Evolutionary conservation across 192 early-diverging fungal species (phyloP).

Genomic region (Pilobolus umbonatus): DNA sequence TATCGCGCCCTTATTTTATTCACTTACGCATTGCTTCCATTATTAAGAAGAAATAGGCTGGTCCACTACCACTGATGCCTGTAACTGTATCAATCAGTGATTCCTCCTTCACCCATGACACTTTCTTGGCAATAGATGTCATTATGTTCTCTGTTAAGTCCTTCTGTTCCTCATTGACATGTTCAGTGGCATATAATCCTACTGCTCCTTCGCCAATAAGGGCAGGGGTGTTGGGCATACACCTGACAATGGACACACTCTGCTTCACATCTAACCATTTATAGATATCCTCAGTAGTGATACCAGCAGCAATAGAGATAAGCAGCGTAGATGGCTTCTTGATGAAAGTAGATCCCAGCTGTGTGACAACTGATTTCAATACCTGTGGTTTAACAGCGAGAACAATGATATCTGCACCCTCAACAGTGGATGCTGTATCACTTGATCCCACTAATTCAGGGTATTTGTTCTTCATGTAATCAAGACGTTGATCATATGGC

Average conservation of each 20-base stretch:
- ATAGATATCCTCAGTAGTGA: constrained; percentile 65
- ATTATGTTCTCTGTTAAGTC: constrained; percentile 64
- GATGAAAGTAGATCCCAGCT: constrained; percentile 35
- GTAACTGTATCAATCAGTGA: constrained; percentile 81
- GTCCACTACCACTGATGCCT: constrained; percentile 86
- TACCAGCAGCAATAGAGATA: constrained; percentile 88
- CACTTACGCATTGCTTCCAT: constrained; percentile 69
- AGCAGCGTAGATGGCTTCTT: constrained; percentile 57
- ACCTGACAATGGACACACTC: constrained; percentile 58
- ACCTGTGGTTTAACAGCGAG: constrained; percentile 93
- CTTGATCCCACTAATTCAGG: constrained; percentile 49
- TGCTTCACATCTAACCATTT: constrained; percentile 56
- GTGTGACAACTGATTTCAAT: constrained; percentile 61
- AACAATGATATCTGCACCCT: constrained; percentile 71
- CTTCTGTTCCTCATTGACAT: constrained; percentile 58
- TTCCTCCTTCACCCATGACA: constrained; percentile 82
- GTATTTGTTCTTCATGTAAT: constrained; percentile 62
- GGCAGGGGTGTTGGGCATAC: constrained; percentile 97
- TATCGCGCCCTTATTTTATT: neutral
- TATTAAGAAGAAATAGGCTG: constrained; percentile 94
- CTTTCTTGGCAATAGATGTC: constrained; percentile 68
- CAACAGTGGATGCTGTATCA: constrained; percentile 60
- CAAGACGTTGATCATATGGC: constrained; percentile 59
- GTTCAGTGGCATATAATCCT: constrained; percentile 69
- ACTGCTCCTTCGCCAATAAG: constrained; percentile 83